Evolutionary conservation across 106 monocot genomes (phyloP).

Genomic region (Vanilla planifolia): DNA sequence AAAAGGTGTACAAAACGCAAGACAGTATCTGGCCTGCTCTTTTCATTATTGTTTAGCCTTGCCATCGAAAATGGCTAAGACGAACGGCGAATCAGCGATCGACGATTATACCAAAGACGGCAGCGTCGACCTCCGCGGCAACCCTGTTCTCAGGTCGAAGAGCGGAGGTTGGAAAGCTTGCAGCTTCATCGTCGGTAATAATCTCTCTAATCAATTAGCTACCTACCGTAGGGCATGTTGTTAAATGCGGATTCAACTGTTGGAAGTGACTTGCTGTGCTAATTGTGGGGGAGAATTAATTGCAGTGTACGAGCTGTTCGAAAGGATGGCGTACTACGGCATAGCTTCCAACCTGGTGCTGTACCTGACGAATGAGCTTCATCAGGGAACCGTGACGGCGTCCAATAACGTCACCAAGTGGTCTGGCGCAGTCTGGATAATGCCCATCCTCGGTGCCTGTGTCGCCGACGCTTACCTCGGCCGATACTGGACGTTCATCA

Average conservation of each 20-base stretch:
- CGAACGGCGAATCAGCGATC: too few species aligned
- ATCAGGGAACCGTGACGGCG: constrained; percentile 12
- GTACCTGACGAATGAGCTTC: constrained; percentile 16
- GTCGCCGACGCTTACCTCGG: constrained; percentile 25
- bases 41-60: too few species aligned
- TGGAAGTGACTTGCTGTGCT: background rate
- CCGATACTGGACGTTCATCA: constrained; percentile 28
- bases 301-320: constrained; percentile 19
- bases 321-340: constrained; percentile 19
- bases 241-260: background rate
- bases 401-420: constrained; percentile 19
- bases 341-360: constrained; percentile 15
- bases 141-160: constrained; percentile 29
- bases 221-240: background rate
- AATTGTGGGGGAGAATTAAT: too few species aligned
- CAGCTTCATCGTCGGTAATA: constrained; percentile 40
- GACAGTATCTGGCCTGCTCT: too few species aligned
- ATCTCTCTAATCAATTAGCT: background rate
- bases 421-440: constrained; percentile 9
- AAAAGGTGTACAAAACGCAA: too few species aligned
- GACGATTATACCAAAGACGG: constrained; percentile 26
- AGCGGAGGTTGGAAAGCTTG: constrained; percentile 48
- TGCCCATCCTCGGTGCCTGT: constrained; percentile 14
- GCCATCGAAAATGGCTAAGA: too few species aligned
- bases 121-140: constrained; percentile 34